Evolutionary conservation across 73 alveolate genomes (phyloP), one percentile per base, ranked within the genome.

Genomic region (Paramecium primaurelia): DNA sequence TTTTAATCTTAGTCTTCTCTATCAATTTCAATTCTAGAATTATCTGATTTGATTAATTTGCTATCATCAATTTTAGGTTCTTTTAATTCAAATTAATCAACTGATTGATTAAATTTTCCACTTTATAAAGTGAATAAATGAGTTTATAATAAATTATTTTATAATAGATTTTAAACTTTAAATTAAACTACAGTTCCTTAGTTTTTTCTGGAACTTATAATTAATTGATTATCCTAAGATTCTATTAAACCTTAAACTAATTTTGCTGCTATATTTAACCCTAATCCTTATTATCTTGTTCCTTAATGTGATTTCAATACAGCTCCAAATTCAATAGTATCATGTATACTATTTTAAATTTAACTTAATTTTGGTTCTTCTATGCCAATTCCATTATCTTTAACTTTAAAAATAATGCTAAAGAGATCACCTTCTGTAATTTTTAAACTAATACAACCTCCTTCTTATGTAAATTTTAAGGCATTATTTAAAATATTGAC

Each of bases 401-500:
- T 80, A 2, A 80, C 77, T 49, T 25, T 26, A 10, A 80, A 26
- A 22, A 40, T 80, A 12, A 42, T 18, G n/a, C 58, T 32, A 80
- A 45, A 44, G 49, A 47, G 30, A 44, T 42, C 32, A 28, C 45
- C 77, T 42, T 25, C 47, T 14, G 8, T 42, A 26, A 28, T 20
- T 45, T 40, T 80, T 26, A 80, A n/a, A 32, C 42, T 49, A 25
- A 80, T 80, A 20, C 30, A 26, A 4, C 91, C 91, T 25, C 45
- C 45, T 16, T 18, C 47, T 26, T 80, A 26, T 20, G 91, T 80
- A 44, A 44, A 80, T 36, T 80, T 80, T 9, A 40, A 11, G 4
- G 91, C 49, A 49, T 80, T 80, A 80, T 80, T 80, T 49, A 80
- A 45, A 18, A 80, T 59, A 80, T 80, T 80, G 49, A 80, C 91